Percentiles rank a stretch among this genome's conserved stretches.
These are phyloP conservation scores for Prunus salicina DNA, from an alignment of 306 rosid genomes.

Conservation along the genomic window DNA sequence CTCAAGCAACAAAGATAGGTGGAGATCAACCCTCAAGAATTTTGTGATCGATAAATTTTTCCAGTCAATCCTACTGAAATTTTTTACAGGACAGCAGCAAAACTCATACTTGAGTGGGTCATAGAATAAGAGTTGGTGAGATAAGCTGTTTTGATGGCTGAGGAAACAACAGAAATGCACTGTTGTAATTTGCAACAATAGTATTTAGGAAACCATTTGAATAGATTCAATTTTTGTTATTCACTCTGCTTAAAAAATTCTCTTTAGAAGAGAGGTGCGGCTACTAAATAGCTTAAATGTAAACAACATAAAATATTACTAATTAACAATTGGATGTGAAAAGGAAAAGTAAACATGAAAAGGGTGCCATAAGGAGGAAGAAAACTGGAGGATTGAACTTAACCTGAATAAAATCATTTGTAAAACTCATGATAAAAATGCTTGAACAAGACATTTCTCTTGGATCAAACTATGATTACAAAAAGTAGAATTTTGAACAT, in stretches of 20 bases:
- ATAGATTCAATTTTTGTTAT: background rate
- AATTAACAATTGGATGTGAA: background rate
- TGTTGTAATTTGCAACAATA: background rate
- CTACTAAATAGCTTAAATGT: background rate
- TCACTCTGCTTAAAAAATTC: background rate
- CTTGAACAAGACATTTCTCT: background rate
- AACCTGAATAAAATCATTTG: background rate
- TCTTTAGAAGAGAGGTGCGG: background rate
- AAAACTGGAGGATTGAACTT: background rate
- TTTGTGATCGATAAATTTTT: background rate
- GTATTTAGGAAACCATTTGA: no score
- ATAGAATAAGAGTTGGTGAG: background rate
- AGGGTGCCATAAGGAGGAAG: background rate
- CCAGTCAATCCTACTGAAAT: background rate
- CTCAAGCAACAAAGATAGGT: background rate
- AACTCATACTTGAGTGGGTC: background rate
- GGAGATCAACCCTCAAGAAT: background rate
- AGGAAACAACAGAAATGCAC: conserved; percentile 3
- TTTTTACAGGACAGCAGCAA: background rate
- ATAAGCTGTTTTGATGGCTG: background rate
- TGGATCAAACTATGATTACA: background rate
- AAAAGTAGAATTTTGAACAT: background rate
- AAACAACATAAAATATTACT: background rate
- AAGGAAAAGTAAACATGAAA: background rate
- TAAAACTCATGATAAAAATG: background rate